Evolutionary conservation across 202 grass and related monocot genomes (phyloP), one percentile per base, ranked within the genome.

Genomic region (Schoenoplectus triqueter): DNA sequence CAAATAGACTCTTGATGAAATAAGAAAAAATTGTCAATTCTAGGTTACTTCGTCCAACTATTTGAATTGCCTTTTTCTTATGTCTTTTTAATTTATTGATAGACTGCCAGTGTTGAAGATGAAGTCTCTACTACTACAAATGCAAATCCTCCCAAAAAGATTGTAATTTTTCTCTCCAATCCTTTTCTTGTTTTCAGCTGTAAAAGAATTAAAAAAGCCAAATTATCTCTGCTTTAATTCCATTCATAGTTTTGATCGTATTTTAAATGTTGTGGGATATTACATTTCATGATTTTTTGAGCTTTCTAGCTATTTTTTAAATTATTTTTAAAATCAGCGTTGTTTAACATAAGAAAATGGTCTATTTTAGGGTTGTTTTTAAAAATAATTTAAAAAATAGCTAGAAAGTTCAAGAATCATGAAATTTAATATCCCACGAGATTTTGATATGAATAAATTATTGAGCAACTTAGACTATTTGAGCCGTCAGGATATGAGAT

Each of bases 151-250:
- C 84, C 44, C 81, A 94, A 87, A 85, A 87, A 82, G 89, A 99
- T 95, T 92, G 96, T 99, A 99, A 94, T 76, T 81, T 68, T 56
- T 22, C 45, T 7, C 51, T 67, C 22, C 45, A 15, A 82, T 82
- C 11, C 41, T 82, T 82, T 40, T 42, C 66, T 83, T 40, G 42
- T 69, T 70, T 83, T 15, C 54, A 82, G 22, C 10, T 59, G 56
- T 83, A 69, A 10, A 70, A 57, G 13, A 17, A 57, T 31, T 1
- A 78, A 18, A 42, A 10, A 2, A 55, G 52, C 75, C 54, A 78
- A 18, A 44, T 14, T 78, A 59, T 78, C 74, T 56, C 20, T 76
- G 18, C 20, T 40, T 71, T 31, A 31, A 56, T 44, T n/a, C 20
- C 52, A 17, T 78, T 78, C 31, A 78, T 78, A 14, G 39, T 59